Conservation (phyloP, 768 basidiomycete species). For the Paxillus involutus region DNA sequence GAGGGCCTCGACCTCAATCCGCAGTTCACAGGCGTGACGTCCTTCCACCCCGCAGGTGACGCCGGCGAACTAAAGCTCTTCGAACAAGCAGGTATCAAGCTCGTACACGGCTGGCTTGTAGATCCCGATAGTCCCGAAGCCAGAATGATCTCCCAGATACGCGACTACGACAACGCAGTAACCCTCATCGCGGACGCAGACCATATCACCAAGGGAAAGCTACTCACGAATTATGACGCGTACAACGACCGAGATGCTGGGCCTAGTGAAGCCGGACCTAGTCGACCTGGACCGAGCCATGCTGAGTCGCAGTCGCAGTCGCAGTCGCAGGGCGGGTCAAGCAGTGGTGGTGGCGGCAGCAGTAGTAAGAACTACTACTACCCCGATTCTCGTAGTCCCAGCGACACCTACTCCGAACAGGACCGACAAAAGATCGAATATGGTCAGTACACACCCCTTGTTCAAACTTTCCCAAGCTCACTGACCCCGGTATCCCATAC, state of each 20-base stretch:
- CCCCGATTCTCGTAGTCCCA: constrained; percentile 2
- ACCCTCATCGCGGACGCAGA: constrained; percentile 79
- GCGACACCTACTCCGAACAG: constrained; percentile 43
- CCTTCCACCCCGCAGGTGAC: constrained; percentile 63
- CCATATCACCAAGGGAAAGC: constrained; percentile 60
- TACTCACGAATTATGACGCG: constrained; percentile 46
- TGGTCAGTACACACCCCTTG: constrained; percentile 46
- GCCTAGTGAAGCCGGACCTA: constrained; percentile 24
- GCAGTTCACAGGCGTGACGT: constrained; percentile 65
- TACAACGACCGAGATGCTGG: constrained; percentile 16
- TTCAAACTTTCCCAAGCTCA: neutral
- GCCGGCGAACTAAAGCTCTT: constrained; percentile 86
- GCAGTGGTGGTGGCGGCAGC: neutral
- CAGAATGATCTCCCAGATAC: constrained; percentile 45
- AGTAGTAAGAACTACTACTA: constrained; percentile 3
- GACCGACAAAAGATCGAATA: constrained; percentile 66
- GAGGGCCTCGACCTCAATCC: constrained; percentile 92
- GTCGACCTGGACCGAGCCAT: neutral
- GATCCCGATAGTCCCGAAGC: constrained; percentile 54
- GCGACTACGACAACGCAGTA: constrained; percentile 76
- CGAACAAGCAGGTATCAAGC: constrained; percentile 72
- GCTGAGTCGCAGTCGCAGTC: neutral
- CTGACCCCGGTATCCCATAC: neutral
- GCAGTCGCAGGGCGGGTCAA: constrained; percentile 6
- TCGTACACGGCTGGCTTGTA: constrained; percentile 83